Conservation (phyloP, 192 early-diverging fungal species). For the Diversispora epigaea region DNA sequence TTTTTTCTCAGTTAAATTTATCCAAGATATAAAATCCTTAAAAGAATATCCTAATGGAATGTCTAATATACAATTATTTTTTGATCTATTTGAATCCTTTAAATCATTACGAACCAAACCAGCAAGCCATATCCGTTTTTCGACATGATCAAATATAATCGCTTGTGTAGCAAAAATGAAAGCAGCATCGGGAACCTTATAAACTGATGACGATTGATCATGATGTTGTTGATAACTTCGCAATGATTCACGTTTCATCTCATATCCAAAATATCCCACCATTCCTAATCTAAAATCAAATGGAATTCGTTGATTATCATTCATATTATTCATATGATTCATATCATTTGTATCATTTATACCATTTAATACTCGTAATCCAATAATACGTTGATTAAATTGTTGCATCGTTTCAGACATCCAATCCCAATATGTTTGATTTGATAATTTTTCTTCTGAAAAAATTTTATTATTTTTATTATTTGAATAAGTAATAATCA, state of each 20-base stretch:
- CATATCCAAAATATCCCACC: slow-evolving; percentile 91
- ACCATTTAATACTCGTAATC: slow-evolving; percentile 29
- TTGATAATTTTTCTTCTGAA: too few species aligned
- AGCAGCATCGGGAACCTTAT: slow-evolving; percentile 63
- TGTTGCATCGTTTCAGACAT: slow-evolving; percentile 48
- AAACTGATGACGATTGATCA: slow-evolving; percentile 34
- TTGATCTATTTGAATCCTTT: neutral
- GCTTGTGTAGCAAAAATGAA: slow-evolving; percentile 77
- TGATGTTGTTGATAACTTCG: slow-evolving; percentile 47
- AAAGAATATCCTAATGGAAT: slow-evolving; percentile 35
- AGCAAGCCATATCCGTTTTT: slow-evolving; percentile 41
- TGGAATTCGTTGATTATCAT: too few species aligned
- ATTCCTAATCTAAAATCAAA: slow-evolving; percentile 80
- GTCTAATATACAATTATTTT: neutral
- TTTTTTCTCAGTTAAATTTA: too few species aligned
- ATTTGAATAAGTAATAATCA: slow-evolving; percentile 3
- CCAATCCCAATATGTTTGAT: slow-evolving; percentile 67
- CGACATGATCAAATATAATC: slow-evolving; percentile 69
- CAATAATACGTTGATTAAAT: slow-evolving; percentile 33
- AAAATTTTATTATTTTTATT: slow-evolving; percentile 6
- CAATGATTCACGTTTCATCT: slow-evolving; percentile 84
- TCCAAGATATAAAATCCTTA: too few species aligned
- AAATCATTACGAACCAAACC: slow-evolving; percentile 36
- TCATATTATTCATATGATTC: too few species aligned
- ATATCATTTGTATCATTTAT: slow-evolving; percentile 28